A percentile compares a stretch with the other conserved stretches of the same genome.
phyloP scores from a whole-genome alignment of 352 stramenopile genomes.

The Phytopythium oedochilum region DNA sequence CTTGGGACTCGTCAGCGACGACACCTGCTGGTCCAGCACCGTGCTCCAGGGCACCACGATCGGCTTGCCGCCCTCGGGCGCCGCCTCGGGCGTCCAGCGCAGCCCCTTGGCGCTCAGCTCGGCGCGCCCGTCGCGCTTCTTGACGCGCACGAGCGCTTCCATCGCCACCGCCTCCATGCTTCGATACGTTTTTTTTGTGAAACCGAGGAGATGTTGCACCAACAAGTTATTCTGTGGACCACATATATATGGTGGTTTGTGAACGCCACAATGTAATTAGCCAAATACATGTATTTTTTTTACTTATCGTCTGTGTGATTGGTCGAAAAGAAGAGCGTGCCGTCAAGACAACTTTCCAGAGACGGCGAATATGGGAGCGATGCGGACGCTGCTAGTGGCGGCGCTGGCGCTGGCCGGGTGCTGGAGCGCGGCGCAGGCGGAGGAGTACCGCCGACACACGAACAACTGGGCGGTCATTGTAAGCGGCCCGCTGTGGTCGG shows the following conservation, averaged over 20 bases:
- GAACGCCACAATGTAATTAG: too few relatives aligned
- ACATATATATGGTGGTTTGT: too few relatives aligned
- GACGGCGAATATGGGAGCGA: constrained; percentile 1
- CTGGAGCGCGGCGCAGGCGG: constrained; percentile 7
- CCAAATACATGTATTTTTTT: too few relatives aligned
- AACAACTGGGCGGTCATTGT: constrained; percentile 89
- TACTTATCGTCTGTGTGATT: too few relatives aligned
- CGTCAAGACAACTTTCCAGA: too few relatives aligned
- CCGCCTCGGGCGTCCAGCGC: constrained; percentile 47
- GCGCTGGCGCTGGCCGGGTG: constrained; percentile 6
- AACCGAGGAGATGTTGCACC: too few relatives aligned
- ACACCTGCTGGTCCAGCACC: constrained; percentile 81
- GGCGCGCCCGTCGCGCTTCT: constrained; percentile 69
- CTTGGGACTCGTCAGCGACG: constrained; percentile 62
- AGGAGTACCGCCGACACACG: constrained; percentile 65
- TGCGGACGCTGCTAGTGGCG: constrained; percentile 13
- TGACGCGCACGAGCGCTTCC: constrained; percentile 61
- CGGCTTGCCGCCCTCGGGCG: constrained; percentile 14
- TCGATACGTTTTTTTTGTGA: too few relatives aligned
- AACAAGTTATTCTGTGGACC: too few relatives aligned
- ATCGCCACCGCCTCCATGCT: constrained; percentile 20
- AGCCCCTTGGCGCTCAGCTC: constrained; percentile 57
- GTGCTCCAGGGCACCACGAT: constrained; percentile 62
- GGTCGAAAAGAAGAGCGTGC: too few relatives aligned
- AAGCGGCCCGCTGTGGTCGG: neutral